Evolutionary conservation across 345 rosid genomes (phyloP), one percentile per base, ranked within the genome.

Genomic region (Bruguiera gymnorhiza): DNA sequence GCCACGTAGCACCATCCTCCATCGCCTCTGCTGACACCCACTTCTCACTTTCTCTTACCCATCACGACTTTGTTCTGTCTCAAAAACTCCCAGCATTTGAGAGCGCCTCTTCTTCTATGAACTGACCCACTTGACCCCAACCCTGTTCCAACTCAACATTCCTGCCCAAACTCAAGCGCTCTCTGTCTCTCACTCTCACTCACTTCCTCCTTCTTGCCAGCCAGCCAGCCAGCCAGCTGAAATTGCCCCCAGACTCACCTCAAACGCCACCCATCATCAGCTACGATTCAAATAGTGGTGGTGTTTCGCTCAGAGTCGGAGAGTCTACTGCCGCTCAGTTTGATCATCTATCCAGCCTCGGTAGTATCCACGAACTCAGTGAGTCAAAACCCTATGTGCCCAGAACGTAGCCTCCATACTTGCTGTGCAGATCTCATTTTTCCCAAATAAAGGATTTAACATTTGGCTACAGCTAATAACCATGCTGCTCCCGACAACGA

Each of bases 81-180:
- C 43, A 71, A 76, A 0, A 65, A 6, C n/a, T 20, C 8, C 86
- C 80, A 1, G 80, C 24, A 24, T 0, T 24, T 76, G 1, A 67
- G 24, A 84, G 20, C 81, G 78, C 31, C 73, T 84, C 72, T 73
- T 80, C 68, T 82, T 82, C 74, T 80, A 73, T 71, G 23, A 8
- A 43, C 66, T 82, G 60, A 16, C 76, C 23, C 21, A 69, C 10
- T 64, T 73, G 55, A 70, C 83, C 39, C 71, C 70, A 0, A 8
- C 70, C n/a, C 68, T 23, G 9, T 81, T 84, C 24, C 63, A 30
- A 84, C 80, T 82, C 82, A 2, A 67, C 53, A 11, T 60, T 80
- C 66, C 69, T 82, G 23, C 83, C 81, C 0, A 82, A 68, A 13
- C 82, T 85, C 68, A 82, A 78, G 36, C 76, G 48, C 36, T 82